Percentiles rank a stretch among this genome's conserved stretches.
These are phyloP conservation scores for Monilinia polystroma DNA, from an alignment of 2,329 filamentous ascomycete species.

Conservation along the genomic window DNA sequence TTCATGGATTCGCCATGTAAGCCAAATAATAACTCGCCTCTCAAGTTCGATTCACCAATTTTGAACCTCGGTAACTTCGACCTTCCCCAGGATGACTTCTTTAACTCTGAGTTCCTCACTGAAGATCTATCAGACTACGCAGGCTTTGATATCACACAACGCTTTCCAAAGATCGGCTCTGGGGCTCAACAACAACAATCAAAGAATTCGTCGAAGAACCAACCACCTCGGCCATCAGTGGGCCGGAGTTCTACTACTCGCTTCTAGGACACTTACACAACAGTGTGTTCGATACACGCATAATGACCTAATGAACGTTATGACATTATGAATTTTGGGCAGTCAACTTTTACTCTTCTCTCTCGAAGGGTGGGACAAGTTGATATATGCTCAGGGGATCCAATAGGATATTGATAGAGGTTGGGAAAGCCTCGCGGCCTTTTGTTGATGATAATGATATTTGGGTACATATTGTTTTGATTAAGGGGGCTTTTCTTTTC, in stretches of 20 bases:
- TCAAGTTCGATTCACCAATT: conserved; percentile 32
- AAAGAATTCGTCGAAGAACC: conserved; percentile 32
- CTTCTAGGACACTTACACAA: conserved; percentile 33
- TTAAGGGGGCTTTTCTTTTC: neutral
- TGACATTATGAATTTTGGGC: conserved; percentile 28
- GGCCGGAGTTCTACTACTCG: conserved; percentile 40
- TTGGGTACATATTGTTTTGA: conserved; percentile 22
- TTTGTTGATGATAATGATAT: conserved; percentile 23
- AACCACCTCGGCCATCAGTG: conserved; percentile 32
- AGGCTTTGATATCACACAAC: conserved; percentile 70
- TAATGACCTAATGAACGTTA: conserved; percentile 28
- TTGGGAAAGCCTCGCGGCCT: conserved; percentile 18
- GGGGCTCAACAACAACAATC: conserved; percentile 43
- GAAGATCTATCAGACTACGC: conserved; percentile 59
- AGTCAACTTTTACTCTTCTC: conserved; percentile 18
- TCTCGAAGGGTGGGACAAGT: conserved; percentile 3
- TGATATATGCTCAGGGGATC: conserved; percentile 10
- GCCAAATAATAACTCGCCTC: conserved; percentile 38
- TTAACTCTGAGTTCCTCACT: conserved; percentile 53
- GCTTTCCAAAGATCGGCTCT: conserved; percentile 70
- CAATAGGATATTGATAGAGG: conserved; percentile 12
- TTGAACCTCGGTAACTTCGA: conserved; percentile 34
- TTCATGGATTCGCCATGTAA: conserved; percentile 54
- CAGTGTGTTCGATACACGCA: conserved; percentile 26
- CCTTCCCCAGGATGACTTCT: conserved; percentile 51